Percentiles rank a stretch among this genome's conserved stretches.
Conservation (phyloP, 257 asterid species). For the Ilex aquifolium region DNA sequence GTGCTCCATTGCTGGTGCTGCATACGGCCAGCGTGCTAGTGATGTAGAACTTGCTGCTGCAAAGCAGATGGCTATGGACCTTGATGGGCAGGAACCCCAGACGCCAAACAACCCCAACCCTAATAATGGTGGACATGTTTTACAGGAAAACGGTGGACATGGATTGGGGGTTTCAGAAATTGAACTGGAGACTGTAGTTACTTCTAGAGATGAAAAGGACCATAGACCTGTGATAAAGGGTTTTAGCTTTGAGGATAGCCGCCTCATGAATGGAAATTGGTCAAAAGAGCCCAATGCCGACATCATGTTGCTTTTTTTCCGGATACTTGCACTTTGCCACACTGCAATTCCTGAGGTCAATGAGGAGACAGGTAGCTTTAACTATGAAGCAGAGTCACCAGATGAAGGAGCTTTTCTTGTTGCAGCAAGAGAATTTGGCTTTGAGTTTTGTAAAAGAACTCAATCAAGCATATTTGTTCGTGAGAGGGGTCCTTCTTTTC, state of each 20-base stretch:
- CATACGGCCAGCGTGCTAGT: slow-evolving; percentile 75
- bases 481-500: slow-evolving; percentile 64
- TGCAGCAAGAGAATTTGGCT: slow-evolving; percentile 96
- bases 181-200: slow-evolving; percentile 59
- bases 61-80: slow-evolving; percentile 80
- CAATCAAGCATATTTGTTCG: slow-evolving; percentile 61
- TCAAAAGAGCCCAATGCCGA: slow-evolving; percentile 57
- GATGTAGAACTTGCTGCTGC: slow-evolving; percentile 96
- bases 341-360: slow-evolving; percentile 88
- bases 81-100: slow-evolving; percentile 47
- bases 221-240: slow-evolving; percentile 61
- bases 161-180: slow-evolving; percentile 48
- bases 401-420: slow-evolving; percentile 90
- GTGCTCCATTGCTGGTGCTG: slow-evolving; percentile 84
- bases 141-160: slow-evolving; percentile 30
- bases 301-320: slow-evolving; percentile 58
- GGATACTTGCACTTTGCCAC: slow-evolving; percentile 83
- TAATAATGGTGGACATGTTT: slow-evolving; percentile 24
- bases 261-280: slow-evolving; percentile 85
- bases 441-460: slow-evolving; percentile 86
- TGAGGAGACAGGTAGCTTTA: slow-evolving; percentile 58
- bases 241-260: slow-evolving; percentile 81
- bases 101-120: slow-evolving; percentile 5
- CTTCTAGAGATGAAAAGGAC: slow-evolving; percentile 44
- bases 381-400: slow-evolving; percentile 92